Base-by-base conservation (phyloP, 1,284 basidiomycete genomes). In the Cystobasidium pallidum region DNA sequence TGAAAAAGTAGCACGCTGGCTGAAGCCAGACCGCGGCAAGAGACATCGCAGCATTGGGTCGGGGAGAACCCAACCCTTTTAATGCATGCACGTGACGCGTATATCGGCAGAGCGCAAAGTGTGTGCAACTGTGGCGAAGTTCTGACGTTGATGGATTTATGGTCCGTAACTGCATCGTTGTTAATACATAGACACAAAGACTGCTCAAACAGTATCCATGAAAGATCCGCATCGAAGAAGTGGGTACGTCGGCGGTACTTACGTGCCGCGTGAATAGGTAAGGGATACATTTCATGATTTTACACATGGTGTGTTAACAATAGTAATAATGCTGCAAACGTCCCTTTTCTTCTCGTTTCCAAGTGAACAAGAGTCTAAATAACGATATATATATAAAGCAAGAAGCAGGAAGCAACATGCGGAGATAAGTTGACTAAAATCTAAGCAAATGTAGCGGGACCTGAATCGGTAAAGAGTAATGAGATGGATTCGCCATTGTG, bases 401-500 rank as follows among this genome's bases (percentile, higher is more conserved):
- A 64, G 59, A 41, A 30, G 59, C 43, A 51, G 49, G 49, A n/a
- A n/a, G n/a, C n/a, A n/a, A n/a, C n/a, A n/a, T 47, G 15, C n/a
- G 26, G 26, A 45, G 43, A 45, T 6, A 51, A 28, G 21, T 51
- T 26, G 36, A 39, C 36, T 26, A 24, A 7, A 41, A n/a, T 32
- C 30, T 32, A 70, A 28, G 59, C 68, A 47, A 71, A 71, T 19
- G 68, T 71, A 15, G 68, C 68, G n/a, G 68, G 68, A 43, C 68
- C 68, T 24, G 47, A 62, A 47, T 71, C 75, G 2, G 73, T 68
- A 63, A 78, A 78, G 15, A 78, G 57, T 17, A 78, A 51, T 34
- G 79, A 81, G 72, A 83, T 82, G 30, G 78, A 82, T 84, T 96
- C 91, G 75, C 95, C 95, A 77, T 99, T 98, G 82, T 99, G 95